Conservation (phyloP, 495 filamentous ascomycete species). For the Amorphotheca resinae region DNA sequence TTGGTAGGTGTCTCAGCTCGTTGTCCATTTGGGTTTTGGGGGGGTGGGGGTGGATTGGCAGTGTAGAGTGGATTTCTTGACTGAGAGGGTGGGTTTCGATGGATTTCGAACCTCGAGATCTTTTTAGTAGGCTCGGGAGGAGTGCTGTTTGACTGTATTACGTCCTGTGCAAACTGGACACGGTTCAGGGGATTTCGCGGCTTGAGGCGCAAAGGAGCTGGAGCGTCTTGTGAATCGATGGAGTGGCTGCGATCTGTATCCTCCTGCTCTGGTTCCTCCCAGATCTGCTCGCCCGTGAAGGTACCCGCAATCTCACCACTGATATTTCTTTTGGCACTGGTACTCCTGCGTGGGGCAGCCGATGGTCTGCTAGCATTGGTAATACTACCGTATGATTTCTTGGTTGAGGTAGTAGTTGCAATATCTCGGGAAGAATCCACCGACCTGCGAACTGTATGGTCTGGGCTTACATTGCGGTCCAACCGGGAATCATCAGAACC, state of each 20-base stretch:
- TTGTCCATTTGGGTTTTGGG: constrained; percentile 14
- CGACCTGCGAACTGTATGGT: constrained; percentile 1
- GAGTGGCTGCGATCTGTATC: constrained; percentile 10
- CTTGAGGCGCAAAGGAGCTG: constrained; percentile 39
- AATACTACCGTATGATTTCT: constrained; percentile 18
- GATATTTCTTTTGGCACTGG: constrained; percentile 37
- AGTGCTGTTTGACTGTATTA: constrained; percentile 31
- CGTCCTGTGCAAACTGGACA: constrained; percentile 26
- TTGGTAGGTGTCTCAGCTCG: constrained; percentile 35
- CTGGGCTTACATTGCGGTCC: constrained; percentile 9
- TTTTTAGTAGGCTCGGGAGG: constrained; percentile 37
- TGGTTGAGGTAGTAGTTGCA: neutral
- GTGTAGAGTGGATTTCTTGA: constrained; percentile 63
- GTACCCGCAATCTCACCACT: constrained; percentile 45
- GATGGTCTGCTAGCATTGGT: constrained; percentile 1
- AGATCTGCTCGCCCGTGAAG: constrained; percentile 71
- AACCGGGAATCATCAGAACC: constrained; percentile 9
- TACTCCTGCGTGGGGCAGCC: constrained; percentile 7
- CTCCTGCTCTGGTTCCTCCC: constrained; percentile 60
- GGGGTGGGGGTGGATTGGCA: constrained; percentile 39
- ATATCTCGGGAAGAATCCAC: constrained; percentile 8
- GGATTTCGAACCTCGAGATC: constrained; percentile 56
- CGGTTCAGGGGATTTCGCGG: constrained; percentile 47
- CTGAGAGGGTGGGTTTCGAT: constrained; percentile 65
- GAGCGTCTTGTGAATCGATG: constrained; percentile 28